phyloP scores from a whole-genome alignment of 805 yeast species.

The Huiozyma naganishii region DNA sequence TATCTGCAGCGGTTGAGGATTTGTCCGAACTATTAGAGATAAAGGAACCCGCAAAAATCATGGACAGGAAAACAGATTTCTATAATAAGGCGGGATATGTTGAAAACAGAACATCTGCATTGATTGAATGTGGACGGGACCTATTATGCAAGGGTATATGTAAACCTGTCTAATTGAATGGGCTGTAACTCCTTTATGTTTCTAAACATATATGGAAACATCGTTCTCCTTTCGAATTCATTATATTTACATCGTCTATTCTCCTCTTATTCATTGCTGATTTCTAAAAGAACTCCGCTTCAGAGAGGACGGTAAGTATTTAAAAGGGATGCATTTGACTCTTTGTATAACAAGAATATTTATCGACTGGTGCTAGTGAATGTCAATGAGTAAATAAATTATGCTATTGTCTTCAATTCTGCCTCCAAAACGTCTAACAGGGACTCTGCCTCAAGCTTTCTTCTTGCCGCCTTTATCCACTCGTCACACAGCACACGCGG shows the following conservation, averaged over 20 bases:
- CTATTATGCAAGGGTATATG: conserved; percentile 25
- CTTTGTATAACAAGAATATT: background rate
- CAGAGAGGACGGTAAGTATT: too few species aligned
- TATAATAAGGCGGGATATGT: conserved; percentile 29
- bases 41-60: conserved; percentile 28
- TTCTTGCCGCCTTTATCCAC: conserved; percentile 85
- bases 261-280: too few species aligned
- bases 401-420: conserved; percentile 40
- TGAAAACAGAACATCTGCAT: conserved; percentile 28
- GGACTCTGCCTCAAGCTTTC: conserved; percentile 79
- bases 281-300: too few species aligned
- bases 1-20: conserved; percentile 58
- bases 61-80: conserved; percentile 29
- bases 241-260: too few species aligned
- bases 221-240: background rate
- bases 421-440: conserved; percentile 58
- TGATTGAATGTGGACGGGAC: conserved; percentile 30
- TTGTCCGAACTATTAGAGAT: conserved; percentile 48
- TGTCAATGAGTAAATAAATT: too few species aligned
- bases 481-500: conserved; percentile 79
- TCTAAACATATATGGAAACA: background rate
- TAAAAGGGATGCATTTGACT: too few species aligned
- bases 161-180: conserved; percentile 7
- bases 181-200: background rate
- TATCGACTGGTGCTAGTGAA: too few species aligned